Evolutionary conservation across 2,329 filamentous ascomycete genomes (phyloP), one percentile per base, ranked within the genome.

Genomic region (Chaetomiaceae sp.): DNA sequence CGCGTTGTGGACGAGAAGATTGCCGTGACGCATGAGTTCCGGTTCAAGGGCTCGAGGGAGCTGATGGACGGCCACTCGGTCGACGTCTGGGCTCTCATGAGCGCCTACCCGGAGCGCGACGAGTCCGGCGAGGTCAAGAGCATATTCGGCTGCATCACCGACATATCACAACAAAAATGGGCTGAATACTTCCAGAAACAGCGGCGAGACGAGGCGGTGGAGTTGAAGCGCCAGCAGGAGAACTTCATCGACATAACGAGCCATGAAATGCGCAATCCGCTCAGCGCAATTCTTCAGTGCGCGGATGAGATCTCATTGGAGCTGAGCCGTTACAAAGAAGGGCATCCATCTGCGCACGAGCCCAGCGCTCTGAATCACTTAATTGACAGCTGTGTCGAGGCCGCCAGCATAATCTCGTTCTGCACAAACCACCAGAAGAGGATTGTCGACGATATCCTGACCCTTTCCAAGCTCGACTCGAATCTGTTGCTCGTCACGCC

Each of bases 151-250:
- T 86, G 82, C 59, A 83, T 94, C 42, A 91, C 87, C 0, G 87
- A 94, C 59, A 94, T 95, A 53, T 88, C 84, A 15, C 79, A 85
- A 44, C 86, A 93, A 61, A 95, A 94, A 62, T 84, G 83, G 73
- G 87, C 88, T 1, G 88, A 94, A 63, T 81, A 83, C 38, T 80
- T 88, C 27, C 86, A 94, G 63, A 87, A 78, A 57, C 76, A 82
- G 36, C 81, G 86, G 48, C 84, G 86, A 58, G 79, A 90, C 58
- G 87, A 93, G 61, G 88, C 77, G 3, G 71, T 80, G 18, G 75
- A 79, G 58, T 70, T 74, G 29, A 78, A 76, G 58, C 69, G 82
- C 8, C 83, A 86, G 60, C 87, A 91, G 59, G 84, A 89, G 58
- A 86, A 86, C 53, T 89, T 89, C 57, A 87, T 90, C 57, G 86